Evolutionary conservation across 495 filamentous ascomycete genomes (phyloP).

Genomic region (Aspergillus sclerotiicarbonarius): DNA sequence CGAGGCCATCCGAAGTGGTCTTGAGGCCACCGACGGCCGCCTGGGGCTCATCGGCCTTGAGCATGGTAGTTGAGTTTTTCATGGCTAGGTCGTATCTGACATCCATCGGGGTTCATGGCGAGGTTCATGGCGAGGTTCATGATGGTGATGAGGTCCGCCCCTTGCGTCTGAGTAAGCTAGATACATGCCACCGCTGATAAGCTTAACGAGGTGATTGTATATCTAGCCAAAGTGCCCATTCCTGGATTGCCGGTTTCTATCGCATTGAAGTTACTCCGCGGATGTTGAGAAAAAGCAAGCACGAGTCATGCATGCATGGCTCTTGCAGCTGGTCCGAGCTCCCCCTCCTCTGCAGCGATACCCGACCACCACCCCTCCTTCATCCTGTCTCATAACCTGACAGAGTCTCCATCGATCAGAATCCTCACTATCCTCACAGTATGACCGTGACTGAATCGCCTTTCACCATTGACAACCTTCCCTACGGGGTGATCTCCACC

Average conservation of each 20-base stretch:
- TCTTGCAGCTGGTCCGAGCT: background rate
- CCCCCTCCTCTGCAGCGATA: background rate
- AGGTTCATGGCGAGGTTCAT: too few species aligned
- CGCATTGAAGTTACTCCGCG: background rate
- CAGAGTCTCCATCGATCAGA: background rate
- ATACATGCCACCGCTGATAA: background rate
- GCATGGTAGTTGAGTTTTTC: background rate
- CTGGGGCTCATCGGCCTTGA: background rate
- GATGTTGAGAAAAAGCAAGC: background rate
- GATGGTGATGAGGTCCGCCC: background rate
- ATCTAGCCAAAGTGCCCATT: too few species aligned
- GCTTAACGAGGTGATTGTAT: too few species aligned
- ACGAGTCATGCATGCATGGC: background rate
- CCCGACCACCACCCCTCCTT: background rate
- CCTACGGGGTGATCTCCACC: slow-evolving; percentile 75
- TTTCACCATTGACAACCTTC: slow-evolving; percentile 79
- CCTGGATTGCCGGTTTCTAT: background rate
- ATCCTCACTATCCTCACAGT: background rate
- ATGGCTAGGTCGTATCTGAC: background rate
- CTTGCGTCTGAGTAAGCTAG: background rate
- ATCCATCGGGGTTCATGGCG: too few species aligned
- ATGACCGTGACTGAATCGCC: slow-evolving; percentile 24
- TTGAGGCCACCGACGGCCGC: background rate
- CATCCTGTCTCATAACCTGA: background rate
- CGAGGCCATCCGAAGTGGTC: background rate